Conservation (phyloP, 2,329 filamentous ascomycete genomes). For the Parastagonospora avenae region DNA sequence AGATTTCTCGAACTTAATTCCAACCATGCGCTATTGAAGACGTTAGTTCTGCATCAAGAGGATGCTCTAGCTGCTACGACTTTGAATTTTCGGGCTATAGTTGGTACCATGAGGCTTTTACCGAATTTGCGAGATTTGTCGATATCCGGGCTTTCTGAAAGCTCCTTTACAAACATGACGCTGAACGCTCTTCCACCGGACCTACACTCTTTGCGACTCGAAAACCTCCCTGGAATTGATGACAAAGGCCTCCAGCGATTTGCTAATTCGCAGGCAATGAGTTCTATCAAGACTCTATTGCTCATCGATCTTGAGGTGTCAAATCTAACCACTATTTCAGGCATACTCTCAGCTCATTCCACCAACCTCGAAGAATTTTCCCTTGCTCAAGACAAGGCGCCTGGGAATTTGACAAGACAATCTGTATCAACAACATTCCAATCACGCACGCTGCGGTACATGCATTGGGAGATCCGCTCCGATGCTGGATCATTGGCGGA, state of each 20-base stretch:
- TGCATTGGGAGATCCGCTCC: slow-evolving; percentile 64
- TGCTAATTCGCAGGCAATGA: slow-evolving; percentile 52
- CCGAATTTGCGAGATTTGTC: slow-evolving; percentile 60
- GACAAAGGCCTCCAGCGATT: slow-evolving; percentile 61
- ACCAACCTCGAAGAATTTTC: slow-evolving; percentile 55
- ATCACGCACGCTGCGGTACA: slow-evolving; percentile 54
- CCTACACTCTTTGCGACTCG: slow-evolving; percentile 60
- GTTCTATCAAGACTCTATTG: slow-evolving; percentile 53
- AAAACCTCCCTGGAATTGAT: slow-evolving; percentile 60
- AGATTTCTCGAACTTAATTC: slow-evolving; percentile 61
- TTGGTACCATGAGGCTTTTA: slow-evolving; percentile 59
- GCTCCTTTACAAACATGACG: slow-evolving; percentile 61
- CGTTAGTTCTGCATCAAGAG: slow-evolving; percentile 54
- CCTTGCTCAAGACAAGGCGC: slow-evolving; percentile 58
- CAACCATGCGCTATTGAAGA: slow-evolving; percentile 58
- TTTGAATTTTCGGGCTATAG: slow-evolving; percentile 60
- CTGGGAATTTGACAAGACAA: slow-evolving; percentile 50
- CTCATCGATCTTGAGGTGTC: slow-evolving; percentile 61
- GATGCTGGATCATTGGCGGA: slow-evolving; percentile 28
- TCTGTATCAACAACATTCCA: slow-evolving; percentile 53
- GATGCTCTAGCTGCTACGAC: slow-evolving; percentile 38
- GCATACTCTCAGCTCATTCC: slow-evolving; percentile 54
- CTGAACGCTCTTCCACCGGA: slow-evolving; percentile 57
- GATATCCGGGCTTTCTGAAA: slow-evolving; percentile 58
- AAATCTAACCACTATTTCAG: slow-evolving; percentile 58